Evolutionary conservation across 2,329 filamentous ascomycete species (phyloP).

Genomic region (Stagonosporopsis chrysanthemi): DNA sequence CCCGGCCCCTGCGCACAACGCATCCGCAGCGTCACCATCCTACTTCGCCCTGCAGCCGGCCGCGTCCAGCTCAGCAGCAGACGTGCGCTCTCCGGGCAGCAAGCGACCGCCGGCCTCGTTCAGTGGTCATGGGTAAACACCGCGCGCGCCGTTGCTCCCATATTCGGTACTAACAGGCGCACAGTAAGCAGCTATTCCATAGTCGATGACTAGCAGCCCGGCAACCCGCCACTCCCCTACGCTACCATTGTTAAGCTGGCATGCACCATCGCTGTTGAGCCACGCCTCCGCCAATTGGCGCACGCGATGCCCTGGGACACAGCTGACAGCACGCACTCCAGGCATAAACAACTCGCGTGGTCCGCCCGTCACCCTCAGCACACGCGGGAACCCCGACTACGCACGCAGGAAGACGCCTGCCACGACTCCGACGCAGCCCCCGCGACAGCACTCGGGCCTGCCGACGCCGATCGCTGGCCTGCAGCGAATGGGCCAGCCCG

Average conservation of each 20-base stretch:
- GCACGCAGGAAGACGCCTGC: constrained; percentile 40
- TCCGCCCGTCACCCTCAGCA: constrained; percentile 60
- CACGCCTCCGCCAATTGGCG: neutral
- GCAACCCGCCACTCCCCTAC: neutral
- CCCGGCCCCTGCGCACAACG: constrained; percentile 26
- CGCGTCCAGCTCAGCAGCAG: constrained; percentile 32
- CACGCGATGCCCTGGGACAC: constrained; percentile 5
- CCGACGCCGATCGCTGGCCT: constrained; percentile 16
- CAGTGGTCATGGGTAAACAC: constrained; percentile 51
- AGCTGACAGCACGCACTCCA: constrained; percentile 10
- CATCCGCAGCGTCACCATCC: constrained; percentile 31
- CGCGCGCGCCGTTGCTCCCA: constrained; percentile 7
- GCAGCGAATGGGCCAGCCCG: constrained; percentile 32
- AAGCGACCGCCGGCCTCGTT: constrained; percentile 57
- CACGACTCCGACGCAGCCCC: constrained; percentile 9
- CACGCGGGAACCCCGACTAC: constrained; percentile 49
- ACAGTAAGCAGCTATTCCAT: constrained; percentile 14
- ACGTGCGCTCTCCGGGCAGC: constrained; percentile 39
- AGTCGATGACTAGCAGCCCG: constrained; percentile 3
- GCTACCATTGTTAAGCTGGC: neutral
- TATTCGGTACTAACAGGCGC: constrained; percentile 13
- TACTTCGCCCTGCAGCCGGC: constrained; percentile 45
- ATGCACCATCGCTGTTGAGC: constrained; percentile 3
- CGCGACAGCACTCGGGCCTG: constrained; percentile 15
- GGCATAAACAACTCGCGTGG: constrained; percentile 59